Base-by-base conservation (phyloP, 371 early-diverging fungal genomes). In the Lichtheimia ramosa region DNA sequence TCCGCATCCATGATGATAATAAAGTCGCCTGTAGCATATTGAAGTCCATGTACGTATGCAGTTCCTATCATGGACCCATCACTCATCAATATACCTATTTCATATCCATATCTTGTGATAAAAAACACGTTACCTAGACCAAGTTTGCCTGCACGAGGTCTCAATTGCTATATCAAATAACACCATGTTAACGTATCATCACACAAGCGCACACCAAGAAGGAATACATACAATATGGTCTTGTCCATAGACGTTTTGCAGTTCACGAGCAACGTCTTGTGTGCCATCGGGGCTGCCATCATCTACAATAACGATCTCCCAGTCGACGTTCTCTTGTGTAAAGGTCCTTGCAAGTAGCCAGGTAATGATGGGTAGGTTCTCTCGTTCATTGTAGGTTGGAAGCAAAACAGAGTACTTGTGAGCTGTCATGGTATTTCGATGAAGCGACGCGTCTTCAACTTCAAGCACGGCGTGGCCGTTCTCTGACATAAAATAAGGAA, bases 221-320 rank as follows among this genome's bases (percentile, higher is more conserved):
- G 16, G 18, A 54, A 43, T n/a, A 40, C 85, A 65, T 83, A 95
- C 96, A 73, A 98, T 94, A 39, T 80, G 82, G 62, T 95, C 81
- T 59, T 91, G 88, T 55, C 96, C 97, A 75, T 96, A 98, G 48
- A 91, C 74, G 18, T 71, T 78, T 59, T 91, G 88, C 13, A 98
- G 83, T 73, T 94, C 88, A 67, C 89, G 86, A 54, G 98, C 99
- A 25, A 96, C 86, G 55, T 95, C 94, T 48, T 92, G 84, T 3
- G 99, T 99, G 27, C 96, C 97, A 74, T 99, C 99, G n/a, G 99
- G 98, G 65, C 96, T 96, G 54, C 87, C 90, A 72, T 99, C 99
- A 77, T 99, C 99, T 43, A 99, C 92, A 70, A 99, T 89, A 56
- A 99, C 93, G 52, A 99, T 92, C 69, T 97, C 97, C 79, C 91